A percentile compares a stretch with the other conserved stretches of the same genome.
These are phyloP conservation scores for Acacia confusa DNA, from an alignment of 306 rosid species.

Conservation along the genomic window DNA sequence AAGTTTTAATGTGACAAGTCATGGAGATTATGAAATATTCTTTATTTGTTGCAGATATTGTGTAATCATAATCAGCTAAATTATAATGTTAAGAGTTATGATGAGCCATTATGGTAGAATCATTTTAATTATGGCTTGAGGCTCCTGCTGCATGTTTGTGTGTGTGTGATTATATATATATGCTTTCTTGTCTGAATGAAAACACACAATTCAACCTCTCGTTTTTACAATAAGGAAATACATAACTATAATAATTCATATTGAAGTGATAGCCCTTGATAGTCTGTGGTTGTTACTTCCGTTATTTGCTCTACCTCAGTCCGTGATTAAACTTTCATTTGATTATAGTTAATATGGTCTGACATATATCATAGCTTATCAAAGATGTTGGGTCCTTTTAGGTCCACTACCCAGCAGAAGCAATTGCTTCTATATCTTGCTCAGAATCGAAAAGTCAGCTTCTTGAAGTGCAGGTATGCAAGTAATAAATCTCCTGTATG, in stretches of 20 bases:
- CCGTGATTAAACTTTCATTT: background rate
- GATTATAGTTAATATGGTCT: background rate
- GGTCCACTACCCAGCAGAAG: constrained; percentile 92
- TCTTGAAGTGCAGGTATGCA: constrained; percentile 82
- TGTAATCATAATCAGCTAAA: no score
- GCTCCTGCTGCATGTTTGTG: background rate
- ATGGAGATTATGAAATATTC: background rate
- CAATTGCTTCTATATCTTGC: constrained; percentile 56
- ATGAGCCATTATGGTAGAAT: background rate
- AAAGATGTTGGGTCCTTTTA: constrained; percentile 35
- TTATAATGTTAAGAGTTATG: no score
- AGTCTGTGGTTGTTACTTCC: background rate
- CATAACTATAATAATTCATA: background rate
- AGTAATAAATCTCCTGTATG: constrained; percentile 13
- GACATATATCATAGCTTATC: constrained; percentile 17
- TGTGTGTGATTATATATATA: no score
- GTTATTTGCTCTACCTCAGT: constrained; percentile 7
- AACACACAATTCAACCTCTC: background rate
- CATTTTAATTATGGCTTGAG: background rate
- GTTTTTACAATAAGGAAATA: background rate
- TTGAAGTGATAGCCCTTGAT: background rate
- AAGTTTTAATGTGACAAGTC: background rate
- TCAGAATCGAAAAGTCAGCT: constrained; percentile 76
- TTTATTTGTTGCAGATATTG: no score
- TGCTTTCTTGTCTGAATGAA: background rate